phyloP scores from a whole-genome alignment of 139 green algal species.

The Ulvella scutata region DNA sequence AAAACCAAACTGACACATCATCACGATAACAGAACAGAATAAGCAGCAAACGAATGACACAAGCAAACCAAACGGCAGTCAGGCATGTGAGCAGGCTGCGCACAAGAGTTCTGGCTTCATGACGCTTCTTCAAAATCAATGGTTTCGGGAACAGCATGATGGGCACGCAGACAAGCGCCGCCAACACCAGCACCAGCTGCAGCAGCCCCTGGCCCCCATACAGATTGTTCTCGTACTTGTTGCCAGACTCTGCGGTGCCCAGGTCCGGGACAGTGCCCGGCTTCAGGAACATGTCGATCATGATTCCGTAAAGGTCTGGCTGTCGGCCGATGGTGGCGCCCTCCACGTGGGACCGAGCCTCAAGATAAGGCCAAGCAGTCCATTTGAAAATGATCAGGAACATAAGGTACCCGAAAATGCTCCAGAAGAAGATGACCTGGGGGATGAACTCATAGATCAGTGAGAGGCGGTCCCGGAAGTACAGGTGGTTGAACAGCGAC shows the following conservation, averaged over 20 bases:
- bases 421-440: conserved; percentile 89
- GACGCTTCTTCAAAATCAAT: conserved; percentile 74
- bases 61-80: too few species aligned
- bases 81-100: too few species aligned
- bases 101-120: conserved; percentile 27
- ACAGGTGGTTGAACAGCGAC: conserved; percentile 77
- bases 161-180: conserved; percentile 68
- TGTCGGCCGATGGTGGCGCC: conserved; percentile 30
- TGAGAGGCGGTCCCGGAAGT: conserved; percentile 72
- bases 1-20: too few species aligned
- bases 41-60: too few species aligned
- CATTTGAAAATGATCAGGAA: conserved; percentile 94
- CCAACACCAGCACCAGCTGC: conserved; percentile 75
- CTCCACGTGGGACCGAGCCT: neutral
- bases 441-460: conserved; percentile 80
- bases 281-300: conserved; percentile 98
- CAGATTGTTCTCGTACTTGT: conserved; percentile 49
- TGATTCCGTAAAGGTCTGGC: conserved; percentile 91
- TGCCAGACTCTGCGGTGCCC: conserved; percentile 3
- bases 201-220: conserved; percentile 36
- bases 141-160: conserved; percentile 97
- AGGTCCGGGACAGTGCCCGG: conserved; percentile 44
- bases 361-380: conserved; percentile 8
- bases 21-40: too few species aligned
- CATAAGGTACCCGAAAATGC: conserved; percentile 92